Evolutionary conservation across 1,139 yeast species (phyloP).

Genomic region (Magnusiomyces clavatus): DNA sequence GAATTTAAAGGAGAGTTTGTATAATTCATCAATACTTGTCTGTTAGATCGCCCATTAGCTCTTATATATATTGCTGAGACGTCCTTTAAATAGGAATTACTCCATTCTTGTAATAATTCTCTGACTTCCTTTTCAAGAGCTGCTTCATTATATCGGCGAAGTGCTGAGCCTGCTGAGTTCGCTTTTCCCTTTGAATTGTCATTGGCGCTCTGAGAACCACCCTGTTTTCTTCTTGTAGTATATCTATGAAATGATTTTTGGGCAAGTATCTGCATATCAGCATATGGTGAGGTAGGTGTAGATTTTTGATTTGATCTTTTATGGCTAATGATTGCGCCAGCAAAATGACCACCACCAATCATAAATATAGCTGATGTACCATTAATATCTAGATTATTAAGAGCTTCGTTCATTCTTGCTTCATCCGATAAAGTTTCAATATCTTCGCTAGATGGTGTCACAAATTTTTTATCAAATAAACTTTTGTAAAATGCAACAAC

Average conservation of each 20-base stretch:
- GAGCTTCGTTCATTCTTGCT: constrained; percentile 23
- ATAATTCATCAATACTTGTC: constrained; percentile 60
- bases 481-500: constrained; percentile 68
- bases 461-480: constrained; percentile 44
- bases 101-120: constrained; percentile 61
- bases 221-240: constrained; percentile 94
- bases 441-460: constrained; percentile 18
- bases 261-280: constrained; percentile 42
- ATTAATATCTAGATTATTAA: constrained; percentile 31
- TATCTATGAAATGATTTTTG: constrained; percentile 91
- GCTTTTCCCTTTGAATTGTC: constrained; percentile 94
- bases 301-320: constrained; percentile 44
- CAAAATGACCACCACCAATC: constrained; percentile 98
- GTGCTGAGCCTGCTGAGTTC: constrained; percentile 87
- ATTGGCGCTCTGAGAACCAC: constrained; percentile 91
- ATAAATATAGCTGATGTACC: constrained; percentile 66
- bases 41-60: constrained; percentile 70
- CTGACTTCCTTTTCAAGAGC: constrained; percentile 73
- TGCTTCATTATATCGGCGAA: constrained; percentile 84
- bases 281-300: constrained; percentile 38
- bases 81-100: constrained; percentile 39
- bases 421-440: constrained; percentile 5
- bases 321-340: constrained; percentile 87
- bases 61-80: constrained; percentile 72
- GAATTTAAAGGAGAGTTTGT: constrained; percentile 43